phyloP scores from a whole-genome alignment of 371 early-diverging fungal species.

The Smittium culicis region DNA sequence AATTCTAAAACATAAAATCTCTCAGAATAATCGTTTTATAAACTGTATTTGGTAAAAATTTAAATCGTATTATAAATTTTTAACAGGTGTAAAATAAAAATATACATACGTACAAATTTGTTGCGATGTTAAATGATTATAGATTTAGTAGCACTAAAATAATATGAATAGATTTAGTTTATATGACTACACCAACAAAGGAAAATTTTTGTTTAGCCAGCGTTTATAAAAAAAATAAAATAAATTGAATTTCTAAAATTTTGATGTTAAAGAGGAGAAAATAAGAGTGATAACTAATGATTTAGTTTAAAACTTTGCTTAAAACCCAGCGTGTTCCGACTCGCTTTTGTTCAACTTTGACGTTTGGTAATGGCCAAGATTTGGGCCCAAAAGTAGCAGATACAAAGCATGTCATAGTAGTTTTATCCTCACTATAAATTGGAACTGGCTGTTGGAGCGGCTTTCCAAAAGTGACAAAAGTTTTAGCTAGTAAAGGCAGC shows the following conservation, averaged over 20 bases:
- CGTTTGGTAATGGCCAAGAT: constrained; percentile 56
- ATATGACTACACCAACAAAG: too few species aligned
- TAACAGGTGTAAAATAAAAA: too few species aligned
- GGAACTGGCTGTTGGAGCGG: constrained; percentile 48
- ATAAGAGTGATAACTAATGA: neutral
- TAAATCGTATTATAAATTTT: too few species aligned
- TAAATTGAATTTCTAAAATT: neutral
- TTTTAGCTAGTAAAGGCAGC: constrained; percentile 57
- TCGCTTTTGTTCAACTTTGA: constrained; percentile 49
- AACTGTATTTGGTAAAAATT: too few species aligned
- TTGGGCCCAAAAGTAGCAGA: constrained; percentile 60
- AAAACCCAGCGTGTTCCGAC: constrained; percentile 48
- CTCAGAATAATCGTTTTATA: too few species aligned
- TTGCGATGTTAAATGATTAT: too few species aligned
- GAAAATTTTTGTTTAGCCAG: too few species aligned
- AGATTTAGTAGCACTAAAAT: too few species aligned
- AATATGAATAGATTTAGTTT: too few species aligned
- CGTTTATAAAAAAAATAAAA: too few species aligned
- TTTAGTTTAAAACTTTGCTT: constrained; percentile 17
- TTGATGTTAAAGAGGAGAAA: neutral
- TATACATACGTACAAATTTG: too few species aligned
- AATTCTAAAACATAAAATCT: too few species aligned
- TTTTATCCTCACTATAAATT: constrained; percentile 46
- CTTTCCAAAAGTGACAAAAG: constrained; percentile 47
- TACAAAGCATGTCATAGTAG: constrained; percentile 50